Conservation (phyloP, 306 rosid species). For the Cucurbita maxima region DNA sequence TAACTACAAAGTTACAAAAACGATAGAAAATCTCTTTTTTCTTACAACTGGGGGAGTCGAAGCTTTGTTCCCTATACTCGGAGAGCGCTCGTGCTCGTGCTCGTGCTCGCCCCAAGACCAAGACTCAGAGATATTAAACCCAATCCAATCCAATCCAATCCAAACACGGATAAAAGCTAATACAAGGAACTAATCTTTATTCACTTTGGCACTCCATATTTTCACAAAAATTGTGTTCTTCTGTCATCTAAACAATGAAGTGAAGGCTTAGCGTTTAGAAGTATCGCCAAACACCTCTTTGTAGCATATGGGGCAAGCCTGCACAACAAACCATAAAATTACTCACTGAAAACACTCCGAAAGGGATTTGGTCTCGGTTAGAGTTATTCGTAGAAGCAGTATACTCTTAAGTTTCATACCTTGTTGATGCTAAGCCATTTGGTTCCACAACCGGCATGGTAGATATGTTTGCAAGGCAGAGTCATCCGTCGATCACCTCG, state of each 20-base stretch:
- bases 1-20: too few relatives aligned
- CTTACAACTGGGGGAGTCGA: too few relatives aligned
- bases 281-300: constrained; percentile 63
- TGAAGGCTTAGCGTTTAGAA: constrained; percentile 18
- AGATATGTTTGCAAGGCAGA: constrained; percentile 82
- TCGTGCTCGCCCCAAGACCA: too few relatives aligned
- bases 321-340: background rate
- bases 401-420: constrained; percentile 16
- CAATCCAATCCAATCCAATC: too few relatives aligned
- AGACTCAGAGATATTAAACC: too few relatives aligned
- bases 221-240: background rate
- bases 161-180: background rate
- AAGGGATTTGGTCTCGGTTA: too few relatives aligned
- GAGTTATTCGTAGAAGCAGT: too few relatives aligned
- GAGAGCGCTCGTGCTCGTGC: too few relatives aligned
- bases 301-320: constrained; percentile 97
- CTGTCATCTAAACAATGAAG: background rate
- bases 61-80: too few relatives aligned
- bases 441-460: constrained; percentile 70
- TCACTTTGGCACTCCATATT: constrained; percentile 2
- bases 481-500: constrained; percentile 71
- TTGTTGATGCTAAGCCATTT: constrained; percentile 96
- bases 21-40: too few relatives aligned
- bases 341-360: background rate
- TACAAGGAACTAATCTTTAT: constrained; percentile 1